These are phyloP conservation scores for Isabelozyma gotoi DNA, from an alignment of 805 yeast genomes.

Conservation along the genomic window DNA sequence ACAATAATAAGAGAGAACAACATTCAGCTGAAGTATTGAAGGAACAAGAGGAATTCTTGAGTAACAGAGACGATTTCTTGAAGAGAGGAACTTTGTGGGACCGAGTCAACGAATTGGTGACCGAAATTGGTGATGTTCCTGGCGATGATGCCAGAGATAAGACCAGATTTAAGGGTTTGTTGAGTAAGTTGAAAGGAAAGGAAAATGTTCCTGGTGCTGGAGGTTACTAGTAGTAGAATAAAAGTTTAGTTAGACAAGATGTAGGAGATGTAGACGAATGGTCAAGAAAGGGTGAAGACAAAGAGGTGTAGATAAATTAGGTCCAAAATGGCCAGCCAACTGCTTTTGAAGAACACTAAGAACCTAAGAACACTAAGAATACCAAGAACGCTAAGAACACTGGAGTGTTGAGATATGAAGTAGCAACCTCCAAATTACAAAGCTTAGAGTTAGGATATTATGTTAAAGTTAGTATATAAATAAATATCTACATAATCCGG, in stretches of 20 bases:
- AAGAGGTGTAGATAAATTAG: too few species aligned
- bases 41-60: conserved; percentile 70
- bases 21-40: conserved; percentile 59
- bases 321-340: too few species aligned
- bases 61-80: conserved; percentile 68
- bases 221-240: conserved; percentile 42
- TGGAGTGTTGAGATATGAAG: too few species aligned
- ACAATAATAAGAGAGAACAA: conserved; percentile 78
- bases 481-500: conserved; percentile 24
- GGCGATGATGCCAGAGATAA: conserved; percentile 60
- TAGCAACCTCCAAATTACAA: too few species aligned
- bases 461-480: too few species aligned
- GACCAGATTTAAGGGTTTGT: conserved; percentile 65
- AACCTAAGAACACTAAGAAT: too few species aligned
- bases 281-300: not conserved
- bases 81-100: conserved; percentile 57
- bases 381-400: too few species aligned
- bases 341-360: too few species aligned
- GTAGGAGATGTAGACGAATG: not conserved
- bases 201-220: conserved; percentile 76
- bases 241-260: not conserved
- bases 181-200: conserved; percentile 66
- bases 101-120: conserved; percentile 52
- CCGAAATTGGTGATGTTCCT: conserved; percentile 39
- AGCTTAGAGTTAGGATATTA: too few species aligned